Conservation (phyloP, 306 rosid genomes). For the Lablab purpureus region DNA sequence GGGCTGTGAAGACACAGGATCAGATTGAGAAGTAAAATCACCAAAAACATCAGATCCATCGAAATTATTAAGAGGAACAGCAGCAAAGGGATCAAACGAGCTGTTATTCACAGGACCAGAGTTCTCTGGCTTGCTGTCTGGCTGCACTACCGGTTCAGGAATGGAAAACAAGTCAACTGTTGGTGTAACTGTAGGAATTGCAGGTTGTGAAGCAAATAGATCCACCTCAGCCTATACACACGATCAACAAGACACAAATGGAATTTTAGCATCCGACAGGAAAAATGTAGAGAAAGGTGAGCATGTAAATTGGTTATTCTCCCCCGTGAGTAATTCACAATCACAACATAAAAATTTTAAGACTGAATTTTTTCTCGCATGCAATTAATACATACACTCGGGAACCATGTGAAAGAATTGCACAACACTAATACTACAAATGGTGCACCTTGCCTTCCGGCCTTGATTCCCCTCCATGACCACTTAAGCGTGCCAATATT, state of each 20-base stretch:
- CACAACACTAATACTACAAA: constrained; percentile 13
- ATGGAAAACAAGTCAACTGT: constrained; percentile 77
- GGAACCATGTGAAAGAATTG: constrained; percentile 16
- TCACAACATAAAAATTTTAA: not conserved
- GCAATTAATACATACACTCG: not conserved
- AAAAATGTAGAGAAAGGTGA: constrained; percentile 30
- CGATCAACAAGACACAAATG: constrained; percentile 36
- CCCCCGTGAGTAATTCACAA: constrained; percentile 8
- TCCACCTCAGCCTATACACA: constrained; percentile 71
- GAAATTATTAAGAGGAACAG: constrained; percentile 84
- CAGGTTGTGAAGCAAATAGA: constrained; percentile 79
- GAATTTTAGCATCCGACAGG: constrained; percentile 34
- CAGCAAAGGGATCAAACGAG: constrained; percentile 84
- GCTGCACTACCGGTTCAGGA: constrained; percentile 68
- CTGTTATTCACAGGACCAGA: constrained; percentile 53
- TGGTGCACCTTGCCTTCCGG: constrained; percentile 13
- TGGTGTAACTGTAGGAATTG: constrained; percentile 64
- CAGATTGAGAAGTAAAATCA: constrained; percentile 72
- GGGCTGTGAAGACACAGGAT: constrained; percentile 66
- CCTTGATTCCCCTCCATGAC: constrained; percentile 30
- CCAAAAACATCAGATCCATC: constrained; percentile 85
- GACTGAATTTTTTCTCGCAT: constrained; percentile 15
- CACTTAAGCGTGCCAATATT: constrained; percentile 29
- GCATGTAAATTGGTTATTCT: constrained; percentile 18
- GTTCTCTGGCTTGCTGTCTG: constrained; percentile 63